These are phyloP conservation scores for Ogataea siamensis DNA, from an alignment of 805 yeast genomes.

Conservation along the genomic window DNA sequence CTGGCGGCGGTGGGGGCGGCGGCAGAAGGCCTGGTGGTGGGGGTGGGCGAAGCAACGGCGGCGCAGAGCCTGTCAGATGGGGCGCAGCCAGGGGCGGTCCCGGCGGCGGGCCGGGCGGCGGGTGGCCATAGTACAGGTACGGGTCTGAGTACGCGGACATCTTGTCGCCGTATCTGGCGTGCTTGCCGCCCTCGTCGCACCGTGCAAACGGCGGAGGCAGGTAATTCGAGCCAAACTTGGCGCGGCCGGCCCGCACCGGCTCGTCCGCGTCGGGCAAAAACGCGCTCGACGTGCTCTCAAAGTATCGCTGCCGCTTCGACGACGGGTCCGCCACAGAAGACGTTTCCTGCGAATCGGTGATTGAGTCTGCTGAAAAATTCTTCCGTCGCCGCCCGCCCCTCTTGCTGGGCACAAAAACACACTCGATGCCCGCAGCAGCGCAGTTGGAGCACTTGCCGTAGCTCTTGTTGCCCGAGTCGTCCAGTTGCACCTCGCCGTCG, in stretches of 20 bases:
- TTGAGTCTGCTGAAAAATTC: conserved; percentile 13
- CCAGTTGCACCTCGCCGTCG: conserved; percentile 50
- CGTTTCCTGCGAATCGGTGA: conserved; percentile 1
- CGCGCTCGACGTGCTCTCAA: not conserved
- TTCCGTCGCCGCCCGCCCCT: conserved; percentile 56
- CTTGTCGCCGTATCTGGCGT: not conserved
- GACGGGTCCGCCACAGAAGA: conserved; percentile 2
- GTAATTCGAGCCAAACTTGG: conserved; percentile 1
- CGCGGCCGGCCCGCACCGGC: not conserved
- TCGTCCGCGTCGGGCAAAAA: conserved; percentile 1
- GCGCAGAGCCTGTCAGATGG: conserved; percentile 5
- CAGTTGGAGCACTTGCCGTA: conserved; percentile 50
- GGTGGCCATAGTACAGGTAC: conserved; percentile 12
- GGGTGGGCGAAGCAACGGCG: conserved; percentile 2
- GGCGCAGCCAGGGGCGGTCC: too few species aligned
- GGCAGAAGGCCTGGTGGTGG: conserved; percentile 1
- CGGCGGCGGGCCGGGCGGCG: conserved; percentile 9
- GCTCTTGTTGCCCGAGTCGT: conserved; percentile 3
- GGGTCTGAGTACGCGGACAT: conserved; percentile 3
- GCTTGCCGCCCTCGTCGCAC: not conserved
- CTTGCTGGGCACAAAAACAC: conserved; percentile 55
- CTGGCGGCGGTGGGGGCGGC: conserved; percentile 6
- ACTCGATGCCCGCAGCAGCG: conserved; percentile 40
- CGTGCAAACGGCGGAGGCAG: conserved; percentile 3
- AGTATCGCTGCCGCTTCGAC: conserved; percentile 5